Base-by-base conservation (phyloP, 108 stramenopile genomes). In the Nitzschia inconspicua region DNA sequence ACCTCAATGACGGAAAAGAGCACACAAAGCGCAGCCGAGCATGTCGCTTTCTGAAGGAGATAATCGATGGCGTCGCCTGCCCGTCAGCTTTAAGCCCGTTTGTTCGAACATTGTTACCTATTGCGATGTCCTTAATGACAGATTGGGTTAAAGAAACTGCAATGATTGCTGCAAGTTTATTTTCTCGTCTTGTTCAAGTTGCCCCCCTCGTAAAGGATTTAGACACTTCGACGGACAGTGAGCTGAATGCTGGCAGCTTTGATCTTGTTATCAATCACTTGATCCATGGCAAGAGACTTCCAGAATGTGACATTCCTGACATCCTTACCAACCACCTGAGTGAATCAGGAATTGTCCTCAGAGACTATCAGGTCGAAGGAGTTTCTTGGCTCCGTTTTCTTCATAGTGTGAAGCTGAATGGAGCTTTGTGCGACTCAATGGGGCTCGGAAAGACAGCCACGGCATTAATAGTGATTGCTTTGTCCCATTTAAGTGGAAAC, bases 381-480 rank as follows among this genome's bases (percentile, higher is more conserved):
- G 66, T 95, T 44, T 64, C 88, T 18, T 95, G 94, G 94, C 43
- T 95, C 24, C 60, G 68, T 1, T 93, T 93, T 73, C 79, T 95
- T n/a, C 72, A 78, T n/a, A 66, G 66, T 24, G 78, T 89, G 18
- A 69, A 77, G 22, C 66, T 93, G 2, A 85, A 82, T 54, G 95
- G 92, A 1, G 88, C 88, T 1, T 73, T 96, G 5, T 85, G 86
- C 40, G 95, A 96, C 53, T 84, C 87, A 24, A 96, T 96, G 95
- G 90, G 94, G 40, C 70, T 78, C 11, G 88, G 84, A 77, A 90
- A 96, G 63, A 96, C 91, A 7, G 46, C 94, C 27, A 86, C 89
- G 54, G 80, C 88, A 44, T 55, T 94, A 29, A 20, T 81, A 23
- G 80, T 67, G 1, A 57, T 94, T 16, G 88, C 85, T 4, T 49